A percentile compares a stretch with the other conserved stretches of the same genome.
These are phyloP conservation scores for Conoideocrella luteorostrata DNA, from an alignment of 2,329 filamentous ascomycete genomes.

Conservation along the genomic window DNA sequence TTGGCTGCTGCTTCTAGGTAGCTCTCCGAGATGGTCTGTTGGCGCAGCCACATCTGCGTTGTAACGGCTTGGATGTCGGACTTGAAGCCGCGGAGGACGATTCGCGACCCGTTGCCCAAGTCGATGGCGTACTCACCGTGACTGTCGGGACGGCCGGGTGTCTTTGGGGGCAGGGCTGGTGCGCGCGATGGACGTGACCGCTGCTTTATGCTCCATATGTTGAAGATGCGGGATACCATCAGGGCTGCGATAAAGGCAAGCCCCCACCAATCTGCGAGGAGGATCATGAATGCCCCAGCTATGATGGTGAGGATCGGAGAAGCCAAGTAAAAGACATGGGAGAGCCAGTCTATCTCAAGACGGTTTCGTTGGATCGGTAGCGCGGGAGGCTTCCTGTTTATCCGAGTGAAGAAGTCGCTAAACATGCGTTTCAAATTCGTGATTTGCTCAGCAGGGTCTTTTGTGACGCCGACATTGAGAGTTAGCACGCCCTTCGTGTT, in stretches of 20 bases:
- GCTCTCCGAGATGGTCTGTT: conserved; percentile 43
- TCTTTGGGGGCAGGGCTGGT: background rate
- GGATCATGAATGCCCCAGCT: conserved; percentile 36
- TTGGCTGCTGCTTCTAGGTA: conserved; percentile 48
- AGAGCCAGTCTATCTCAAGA: conserved; percentile 38
- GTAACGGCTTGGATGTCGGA: conserved; percentile 56
- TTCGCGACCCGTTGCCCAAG: conserved; percentile 42
- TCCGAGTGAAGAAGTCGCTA: background rate
- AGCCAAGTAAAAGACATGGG: conserved; percentile 41
- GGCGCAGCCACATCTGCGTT: conserved; percentile 47
- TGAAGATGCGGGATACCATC: conserved; percentile 47
- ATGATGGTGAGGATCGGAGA: conserved; percentile 40
- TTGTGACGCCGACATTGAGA: conserved; percentile 20
- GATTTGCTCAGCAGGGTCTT: conserved; percentile 10
- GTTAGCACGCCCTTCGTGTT: conserved; percentile 17
- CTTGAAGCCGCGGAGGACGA: conserved; percentile 46
- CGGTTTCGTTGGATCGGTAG: too few relatives aligned
- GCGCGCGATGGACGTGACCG: conserved; percentile 25
- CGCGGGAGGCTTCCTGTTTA: too few relatives aligned
- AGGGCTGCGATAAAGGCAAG: conserved; percentile 40
- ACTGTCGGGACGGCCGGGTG: conserved; percentile 8
- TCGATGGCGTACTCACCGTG: conserved; percentile 44
- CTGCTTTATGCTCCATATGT: conserved; percentile 50
- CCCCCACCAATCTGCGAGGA: conserved; percentile 47
- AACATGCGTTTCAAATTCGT: conserved; percentile 16